Evolutionary conservation across 116 monocot species (phyloP), one percentile per base, ranked within the genome.

Genomic region (Cymodocea nodosa): DNA sequence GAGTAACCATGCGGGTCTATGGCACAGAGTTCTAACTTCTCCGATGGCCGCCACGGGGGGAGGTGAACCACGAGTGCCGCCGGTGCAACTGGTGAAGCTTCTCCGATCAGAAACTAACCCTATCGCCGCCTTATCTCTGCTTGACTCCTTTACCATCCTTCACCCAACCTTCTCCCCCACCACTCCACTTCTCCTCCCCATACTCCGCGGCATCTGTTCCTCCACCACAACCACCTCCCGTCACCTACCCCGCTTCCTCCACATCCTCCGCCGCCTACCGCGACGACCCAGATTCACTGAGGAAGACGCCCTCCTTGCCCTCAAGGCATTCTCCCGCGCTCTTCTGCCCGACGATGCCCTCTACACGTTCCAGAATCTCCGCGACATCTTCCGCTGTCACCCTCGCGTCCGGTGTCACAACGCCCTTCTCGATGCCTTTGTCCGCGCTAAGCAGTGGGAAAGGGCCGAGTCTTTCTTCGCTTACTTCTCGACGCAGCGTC

Each of bases 391-490:
- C 81, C 69, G 87, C 67, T 78, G 83, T 74, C 63, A 53, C 22
- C 81, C 84, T 30, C 75, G 87, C 69, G 80, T 83, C 70, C 81
- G 83, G 15, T 87, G 82, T 72, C 85, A 97, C 84, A 97, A 97
- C 68, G 76, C 85, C 63, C 80, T 91, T 63, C 85, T 97, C 7
- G 97, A 97, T 60, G 83, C 97, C 63, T 80, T 97, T 73, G 85
- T 97, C 59, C 87, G 97, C 5, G 71, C 87, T 17, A 52, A 71
- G 36, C 71, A 72, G 48, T 97, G 83, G 82, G 67, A 75, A 18
- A 52, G 78, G 57, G 85, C 83, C 23, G 81, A 88, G 25, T 66
- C 82, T 58, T 97, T 91, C 76, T 76, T 91, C 66, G 24, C 77
- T 35, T 87, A 71, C 69, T 83, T 85, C 70, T 52, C 56, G 36